Conservation (phyloP, 176 grass and related monocot species). For the Olyra latifolia region DNA sequence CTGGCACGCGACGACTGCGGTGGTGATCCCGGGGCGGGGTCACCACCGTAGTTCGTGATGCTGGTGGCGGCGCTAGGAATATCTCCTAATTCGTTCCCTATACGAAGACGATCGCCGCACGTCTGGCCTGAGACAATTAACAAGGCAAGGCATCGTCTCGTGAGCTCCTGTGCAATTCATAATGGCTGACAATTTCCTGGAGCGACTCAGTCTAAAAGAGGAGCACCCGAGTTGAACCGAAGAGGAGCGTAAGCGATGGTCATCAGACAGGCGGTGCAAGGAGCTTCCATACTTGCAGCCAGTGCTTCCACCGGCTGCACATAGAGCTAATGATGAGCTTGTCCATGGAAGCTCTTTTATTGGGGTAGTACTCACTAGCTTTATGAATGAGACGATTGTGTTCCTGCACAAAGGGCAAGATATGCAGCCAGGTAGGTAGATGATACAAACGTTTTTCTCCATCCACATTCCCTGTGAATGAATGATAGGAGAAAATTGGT, state of each 20-base stretch:
- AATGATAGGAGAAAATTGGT: constrained; percentile 20
- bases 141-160: constrained; percentile 53
- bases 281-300: not conserved
- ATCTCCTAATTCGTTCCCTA: constrained; percentile 57
- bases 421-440: constrained; percentile 80
- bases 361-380: constrained; percentile 49
- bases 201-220: constrained; percentile 54
- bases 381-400: constrained; percentile 66
- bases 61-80: too few species aligned
- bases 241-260: constrained; percentile 31
- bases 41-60: too few species aligned
- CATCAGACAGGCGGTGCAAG: constrained; percentile 18
- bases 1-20: too few species aligned
- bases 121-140: constrained; percentile 56
- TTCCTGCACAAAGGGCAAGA: constrained; percentile 82
- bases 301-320: constrained; percentile 29
- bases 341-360: constrained; percentile 69
- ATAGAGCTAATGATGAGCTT: constrained; percentile 50
- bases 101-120: constrained; percentile 54
- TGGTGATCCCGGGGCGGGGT: too few species aligned
- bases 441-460: constrained; percentile 69
- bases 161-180: constrained; percentile 61
- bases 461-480: constrained; percentile 74
- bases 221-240: constrained; percentile 64
- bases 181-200: constrained; percentile 45